Base-by-base conservation (phyloP, 441 rosid species). In the Gossypium trilobum region DNA sequence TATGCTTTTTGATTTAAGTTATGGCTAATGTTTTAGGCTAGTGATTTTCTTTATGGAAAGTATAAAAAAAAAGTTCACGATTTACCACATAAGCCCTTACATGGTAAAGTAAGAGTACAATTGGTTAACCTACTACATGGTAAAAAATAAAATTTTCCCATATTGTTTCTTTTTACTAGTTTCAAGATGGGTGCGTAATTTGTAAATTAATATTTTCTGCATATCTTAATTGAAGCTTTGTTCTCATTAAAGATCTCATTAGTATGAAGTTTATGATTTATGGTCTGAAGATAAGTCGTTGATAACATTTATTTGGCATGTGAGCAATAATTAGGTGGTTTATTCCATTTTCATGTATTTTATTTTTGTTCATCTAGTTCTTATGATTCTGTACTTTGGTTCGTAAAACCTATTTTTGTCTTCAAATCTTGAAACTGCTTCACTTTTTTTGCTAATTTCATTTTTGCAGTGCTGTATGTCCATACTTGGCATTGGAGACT, bases 401-500 rank as follows among this genome's bases (percentile, higher is more conserved):
- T 68, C 9, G 3, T 67, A 61, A 68, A 42, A 27, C 23, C 10
- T 67, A 19, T 55, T 33, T 8, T n/a, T 56, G 54, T 72, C 67
- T 36, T 68, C 73, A 9, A 68, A 48, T 62, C 73, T 65, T 66
- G 64, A 77, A 50, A 36, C 7, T 48, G 59, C 62, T 57, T 27
- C 27, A 14, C 4, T 5, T 61, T 75, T 66, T 50, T 77, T 54
- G 69, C 69, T 73, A 59, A 79, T 76, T 17, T 75, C 3, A 64
- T 71, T 58, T 75, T 73, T 80, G 29, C 87, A 95, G 99, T 85
- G 99, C 98, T 70, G 82, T 91, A 36, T 95, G 97, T 79, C 99
- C 99, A 29, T 89, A 91, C 78, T 81, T 95, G 90, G 99, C 98
- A 71, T 61, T 95, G 77, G 99, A 95, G 85, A 92, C 99, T 56